Conservation (phyloP, 495 filamentous ascomycete genomes). For the Neurospora sp. region DNA sequence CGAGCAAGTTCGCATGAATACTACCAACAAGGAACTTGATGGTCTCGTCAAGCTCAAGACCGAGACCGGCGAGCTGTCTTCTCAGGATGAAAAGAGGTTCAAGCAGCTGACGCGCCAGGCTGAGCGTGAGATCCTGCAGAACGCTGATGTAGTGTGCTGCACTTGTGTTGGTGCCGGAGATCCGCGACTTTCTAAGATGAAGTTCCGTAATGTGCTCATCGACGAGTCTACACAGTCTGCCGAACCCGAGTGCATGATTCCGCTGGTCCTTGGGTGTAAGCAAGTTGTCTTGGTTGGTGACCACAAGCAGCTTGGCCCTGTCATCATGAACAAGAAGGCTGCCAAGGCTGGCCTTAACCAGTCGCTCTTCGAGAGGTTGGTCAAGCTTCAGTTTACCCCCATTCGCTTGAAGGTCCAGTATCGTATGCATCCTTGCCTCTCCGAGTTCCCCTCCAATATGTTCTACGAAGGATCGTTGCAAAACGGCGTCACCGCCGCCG, state of each 20-base stretch:
- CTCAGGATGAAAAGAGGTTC: conserved; percentile 96
- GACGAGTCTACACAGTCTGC: conserved; percentile 99
- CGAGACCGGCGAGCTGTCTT: conserved; percentile 85
- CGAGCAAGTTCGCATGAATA: conserved; percentile 94
- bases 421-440: conserved; percentile 97
- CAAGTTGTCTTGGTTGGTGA: conserved; percentile 97
- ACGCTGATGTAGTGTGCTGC: conserved; percentile 97
- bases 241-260: conserved; percentile 99
- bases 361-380: conserved; percentile 92
- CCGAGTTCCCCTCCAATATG: conserved; percentile 98
- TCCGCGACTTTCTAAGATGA: conserved; percentile 87
- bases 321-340: conserved; percentile 99
- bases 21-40: conserved; percentile 84
- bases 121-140: conserved; percentile 90
- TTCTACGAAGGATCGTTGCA: conserved; percentile 98
- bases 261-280: conserved; percentile 93
- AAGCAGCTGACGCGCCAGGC: conserved; percentile 89
- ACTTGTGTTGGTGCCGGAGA: conserved; percentile 98
- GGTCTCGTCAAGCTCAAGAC: conserved; percentile 88
- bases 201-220: conserved; percentile 95
- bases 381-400: conserved; percentile 83
- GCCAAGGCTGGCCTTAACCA: conserved; percentile 96
- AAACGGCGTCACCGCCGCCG: conserved; percentile 87
- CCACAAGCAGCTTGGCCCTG: conserved; percentile 95
- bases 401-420: conserved; percentile 97